Evolutionary conservation across 805 yeast species (phyloP).

Genomic region (Hermanozyma aechmeae): DNA sequence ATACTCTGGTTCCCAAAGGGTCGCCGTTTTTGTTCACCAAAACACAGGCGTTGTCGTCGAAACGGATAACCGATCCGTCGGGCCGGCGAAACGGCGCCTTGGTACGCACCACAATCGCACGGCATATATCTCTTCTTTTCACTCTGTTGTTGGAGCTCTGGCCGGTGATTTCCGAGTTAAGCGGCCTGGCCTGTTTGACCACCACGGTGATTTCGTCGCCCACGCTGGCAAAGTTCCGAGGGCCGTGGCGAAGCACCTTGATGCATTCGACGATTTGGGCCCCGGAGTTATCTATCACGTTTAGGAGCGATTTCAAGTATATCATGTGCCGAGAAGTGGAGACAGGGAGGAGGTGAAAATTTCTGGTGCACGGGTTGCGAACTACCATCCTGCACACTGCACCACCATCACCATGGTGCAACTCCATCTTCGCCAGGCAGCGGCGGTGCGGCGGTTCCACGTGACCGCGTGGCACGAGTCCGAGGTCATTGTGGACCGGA

Average conservation of each 20-base stretch:
- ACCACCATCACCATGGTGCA: not conserved
- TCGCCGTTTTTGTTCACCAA: constrained; percentile 86
- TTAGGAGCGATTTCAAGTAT: constrained; percentile 76
- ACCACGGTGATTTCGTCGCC: constrained; percentile 95
- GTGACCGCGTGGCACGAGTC: constrained; percentile 23
- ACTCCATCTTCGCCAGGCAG: not conserved
- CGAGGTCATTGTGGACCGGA: constrained; percentile 31
- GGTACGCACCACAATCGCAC: constrained; percentile 92
- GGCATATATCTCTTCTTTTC: constrained; percentile 90
- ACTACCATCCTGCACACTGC: not conserved
- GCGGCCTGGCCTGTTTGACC: constrained; percentile 81
- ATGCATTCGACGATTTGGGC: constrained; percentile 94
- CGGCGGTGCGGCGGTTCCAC: not conserved
- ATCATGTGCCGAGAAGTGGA: constrained; percentile 43
- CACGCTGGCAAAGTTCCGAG: constrained; percentile 69
- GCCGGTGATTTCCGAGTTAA: constrained; percentile 63
- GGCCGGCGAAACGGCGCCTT: constrained; percentile 67
- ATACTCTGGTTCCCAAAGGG: constrained; percentile 89
- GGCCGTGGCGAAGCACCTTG: constrained; percentile 85
- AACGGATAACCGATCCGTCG: constrained; percentile 80
- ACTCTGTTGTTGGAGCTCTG: constrained; percentile 71
- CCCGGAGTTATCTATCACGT: constrained; percentile 92
- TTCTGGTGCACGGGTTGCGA: not conserved
- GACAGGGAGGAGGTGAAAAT: not conserved
- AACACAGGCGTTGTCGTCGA: constrained; percentile 97